A percentile compares a stretch with the other conserved stretches of the same genome.
phyloP scores from a whole-genome alignment of 2,329 filamentous ascomycete genomes.

The Trichoderma aggressivum region DNA sequence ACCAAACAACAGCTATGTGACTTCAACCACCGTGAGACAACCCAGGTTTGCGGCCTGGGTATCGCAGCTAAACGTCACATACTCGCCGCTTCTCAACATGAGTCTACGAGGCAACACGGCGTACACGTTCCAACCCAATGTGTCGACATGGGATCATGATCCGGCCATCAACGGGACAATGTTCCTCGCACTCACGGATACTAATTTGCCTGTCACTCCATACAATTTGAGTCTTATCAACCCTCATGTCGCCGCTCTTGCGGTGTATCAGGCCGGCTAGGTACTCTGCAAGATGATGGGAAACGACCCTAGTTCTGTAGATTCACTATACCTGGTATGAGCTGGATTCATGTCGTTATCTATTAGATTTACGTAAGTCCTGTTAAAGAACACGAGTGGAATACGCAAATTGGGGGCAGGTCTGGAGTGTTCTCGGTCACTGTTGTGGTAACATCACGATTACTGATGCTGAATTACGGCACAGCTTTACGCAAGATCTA shows the following conservation, averaged over 20 bases:
- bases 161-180: constrained; percentile 73
- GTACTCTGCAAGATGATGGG: no score
- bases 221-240: constrained; percentile 75
- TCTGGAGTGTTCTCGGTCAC: neutral
- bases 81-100: constrained; percentile 56
- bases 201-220: constrained; percentile 64
- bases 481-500: neutral
- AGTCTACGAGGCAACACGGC: constrained; percentile 49
- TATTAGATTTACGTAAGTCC: neutral
- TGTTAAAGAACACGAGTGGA: neutral
- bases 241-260: constrained; percentile 70
- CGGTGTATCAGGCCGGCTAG: constrained; percentile 50
- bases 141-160: constrained; percentile 63
- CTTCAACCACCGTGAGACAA: constrained; percentile 52
- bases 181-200: constrained; percentile 73
- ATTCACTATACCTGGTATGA: neutral
- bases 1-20: constrained; percentile 80
- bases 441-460: neutral
- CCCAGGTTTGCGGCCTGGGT: constrained; percentile 74
- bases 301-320: neutral
- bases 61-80: constrained; percentile 72
- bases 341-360: neutral
- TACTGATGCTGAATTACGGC: neutral
- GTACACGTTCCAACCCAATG: constrained; percentile 70
- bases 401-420: neutral